These are phyloP conservation scores for Neckera pumila DNA, from an alignment of 225 moss, liverwort and hornwort species.

Conservation along the genomic window DNA sequence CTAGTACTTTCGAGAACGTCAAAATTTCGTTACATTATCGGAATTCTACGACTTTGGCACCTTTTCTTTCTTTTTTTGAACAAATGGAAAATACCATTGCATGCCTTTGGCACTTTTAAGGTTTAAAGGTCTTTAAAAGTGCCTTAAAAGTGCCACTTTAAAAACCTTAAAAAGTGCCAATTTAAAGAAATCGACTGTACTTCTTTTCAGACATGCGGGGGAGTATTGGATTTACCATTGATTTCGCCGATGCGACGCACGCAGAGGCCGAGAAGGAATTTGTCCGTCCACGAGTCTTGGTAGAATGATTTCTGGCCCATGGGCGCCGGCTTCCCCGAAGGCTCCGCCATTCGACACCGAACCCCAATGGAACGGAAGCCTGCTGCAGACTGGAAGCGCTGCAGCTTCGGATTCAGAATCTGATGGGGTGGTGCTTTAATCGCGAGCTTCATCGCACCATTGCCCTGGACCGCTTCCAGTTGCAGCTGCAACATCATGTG, in stretches of 20 bases:
- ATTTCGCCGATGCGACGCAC: constrained; percentile 56
- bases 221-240: not conserved
- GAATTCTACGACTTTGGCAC: not conserved
- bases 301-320: constrained; percentile 76
- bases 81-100: no score
- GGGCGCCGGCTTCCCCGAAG: constrained; percentile 71
- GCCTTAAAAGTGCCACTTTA: no score
- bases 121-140: no score
- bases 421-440: not conserved
- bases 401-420: not conserved
- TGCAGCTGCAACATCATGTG: constrained; percentile 29
- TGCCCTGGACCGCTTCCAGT: constrained; percentile 13
- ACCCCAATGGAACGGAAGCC: not conserved
- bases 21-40: no score
- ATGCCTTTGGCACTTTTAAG: no score
- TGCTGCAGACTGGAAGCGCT: not conserved
- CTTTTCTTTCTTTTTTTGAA: no score
- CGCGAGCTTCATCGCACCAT: not conserved
- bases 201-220: not conserved
- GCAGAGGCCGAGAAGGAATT: constrained; percentile 47
- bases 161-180: no score
- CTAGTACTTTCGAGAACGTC: not conserved
- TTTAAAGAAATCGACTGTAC: not conserved
- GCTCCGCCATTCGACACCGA: constrained; percentile 67
- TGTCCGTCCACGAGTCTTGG: constrained; percentile 72